Base-by-base conservation (phyloP, 345 rosid genomes). In the Eucalyptus grandis region DNA sequence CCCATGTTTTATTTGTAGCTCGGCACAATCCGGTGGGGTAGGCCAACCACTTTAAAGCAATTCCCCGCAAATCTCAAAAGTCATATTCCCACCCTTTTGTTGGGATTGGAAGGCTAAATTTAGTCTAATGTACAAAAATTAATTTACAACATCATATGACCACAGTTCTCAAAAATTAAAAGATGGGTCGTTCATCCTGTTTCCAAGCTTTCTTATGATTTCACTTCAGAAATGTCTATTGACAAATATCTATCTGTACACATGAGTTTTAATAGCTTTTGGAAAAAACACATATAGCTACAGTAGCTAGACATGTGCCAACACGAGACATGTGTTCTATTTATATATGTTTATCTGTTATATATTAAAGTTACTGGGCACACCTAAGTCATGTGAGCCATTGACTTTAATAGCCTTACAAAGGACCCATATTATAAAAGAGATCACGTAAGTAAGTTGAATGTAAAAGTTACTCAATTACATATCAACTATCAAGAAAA, bases 361-460 rank as follows among this genome's bases (percentile, higher is more conserved):
- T n/a, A 58, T 58, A 2, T 26, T 58, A n/a, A 58, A 58, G 30
- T 56, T 56, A 22, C 2, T 2, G 6, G 62, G 13, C 30, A 11
- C 13, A 4, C 14, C 62, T 2, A 0, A 56, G 1, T 56, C 30
- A 5, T 24, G 62, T 24, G 13, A 2, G 7, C 13, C 1, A 11
- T 24, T 13, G 3, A 58, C 14, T 58, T 58, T 3, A 11, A 7
- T 26, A 13, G 14, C n/a, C 3, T 6, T 58, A 58, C 2, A 10
- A 58, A 14, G 14, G 14, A 58, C 65, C 14, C 14, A 58, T 5
- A 58, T 58, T 26, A 58, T 58, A 12, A 26, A 2, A 2, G 5
- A 26, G 2, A 7, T 26, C n/a, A 26, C 65, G 0, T 26, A 58
- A 26, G 11, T 58, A 4, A 58, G 0, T 14, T 26, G 65, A 58